A percentile compares a stretch with the other conserved stretches of the same genome.
Conservation (phyloP, 129 eudicot species). For the Glebionis coronaria region DNA sequence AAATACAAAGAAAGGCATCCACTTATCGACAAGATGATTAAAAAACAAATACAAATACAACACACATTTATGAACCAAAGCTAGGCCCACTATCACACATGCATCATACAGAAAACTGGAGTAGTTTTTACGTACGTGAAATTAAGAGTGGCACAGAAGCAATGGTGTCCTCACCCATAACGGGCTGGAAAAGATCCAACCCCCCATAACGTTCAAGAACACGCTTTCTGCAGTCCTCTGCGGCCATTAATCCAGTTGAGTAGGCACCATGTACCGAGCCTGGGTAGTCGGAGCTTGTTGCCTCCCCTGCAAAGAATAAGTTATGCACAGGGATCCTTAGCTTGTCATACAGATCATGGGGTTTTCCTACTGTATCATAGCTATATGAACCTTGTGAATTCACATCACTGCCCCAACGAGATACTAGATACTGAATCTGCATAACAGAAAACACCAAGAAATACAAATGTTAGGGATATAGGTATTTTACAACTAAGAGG, state of each 20-base stretch:
- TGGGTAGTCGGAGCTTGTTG: conserved; percentile 76
- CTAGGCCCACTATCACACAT: no score
- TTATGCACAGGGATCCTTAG: conserved; percentile 90
- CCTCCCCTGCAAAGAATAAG: conserved; percentile 98
- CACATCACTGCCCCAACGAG: conserved; percentile 88
- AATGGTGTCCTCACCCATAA: conserved; percentile 66
- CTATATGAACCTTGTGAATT: conserved; percentile 91
- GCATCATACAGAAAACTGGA: background rate
- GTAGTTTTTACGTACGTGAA: conserved; percentile 60
- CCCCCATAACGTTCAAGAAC: conserved; percentile 90
- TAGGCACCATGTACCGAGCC: conserved; percentile 99
- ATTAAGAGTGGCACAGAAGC: conserved; percentile 71
- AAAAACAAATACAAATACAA: no score
- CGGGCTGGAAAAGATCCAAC: conserved; percentile 82
- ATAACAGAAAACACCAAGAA: background rate
- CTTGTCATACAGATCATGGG: conserved; percentile 92
- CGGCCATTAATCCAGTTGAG: conserved; percentile 91
- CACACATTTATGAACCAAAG: no score
- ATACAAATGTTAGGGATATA: background rate
- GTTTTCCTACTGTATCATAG: conserved; percentile 80
- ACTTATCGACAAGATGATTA: no score
- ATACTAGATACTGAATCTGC: conserved; percentile 88
- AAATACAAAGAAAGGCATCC: no score
- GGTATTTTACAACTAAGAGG: no score
- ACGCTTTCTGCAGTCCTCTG: conserved; percentile 95